Conservation (phyloP, 129 eudicot species). For the Flaveria ramosissima region DNA sequence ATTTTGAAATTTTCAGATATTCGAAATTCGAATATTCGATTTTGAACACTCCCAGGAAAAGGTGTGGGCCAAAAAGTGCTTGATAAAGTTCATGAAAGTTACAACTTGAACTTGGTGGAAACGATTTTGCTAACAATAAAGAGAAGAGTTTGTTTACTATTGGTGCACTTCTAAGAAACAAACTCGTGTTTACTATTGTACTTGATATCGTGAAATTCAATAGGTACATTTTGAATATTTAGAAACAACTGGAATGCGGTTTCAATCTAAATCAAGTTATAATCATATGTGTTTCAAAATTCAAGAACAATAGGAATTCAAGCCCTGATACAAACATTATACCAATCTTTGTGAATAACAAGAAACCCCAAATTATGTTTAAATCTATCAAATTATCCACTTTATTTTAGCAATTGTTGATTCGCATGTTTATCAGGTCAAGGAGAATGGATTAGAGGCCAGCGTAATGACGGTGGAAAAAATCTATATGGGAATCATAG, state of each 20-base stretch:
- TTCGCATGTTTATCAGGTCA: too few relatives aligned
- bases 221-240: constrained; percentile 38
- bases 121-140: constrained; percentile 86
- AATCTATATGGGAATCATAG: too few relatives aligned
- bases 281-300: neutral
- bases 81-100: constrained; percentile 75
- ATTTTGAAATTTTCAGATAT: too few relatives aligned
- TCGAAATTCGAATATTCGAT: constrained; percentile 24
- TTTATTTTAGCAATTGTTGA: too few relatives aligned
- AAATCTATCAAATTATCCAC: too few relatives aligned
- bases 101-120: constrained; percentile 64
- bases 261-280: neutral
- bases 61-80: constrained; percentile 79
- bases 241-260: neutral
- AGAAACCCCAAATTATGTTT: too few relatives aligned
- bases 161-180: constrained; percentile 83
- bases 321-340: constrained; percentile 37
- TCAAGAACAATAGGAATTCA: constrained; percentile 58
- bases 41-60: too few relatives aligned
- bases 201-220: constrained; percentile 63
- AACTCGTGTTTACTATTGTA: constrained; percentile 82
- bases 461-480: too few relatives aligned
- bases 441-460: too few relatives aligned
- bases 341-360: too few relatives aligned
- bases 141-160: constrained; percentile 86